Evolutionary conservation across 2,329 filamentous ascomycete genomes (phyloP).

Genomic region (Sporothrix brasiliensis): DNA sequence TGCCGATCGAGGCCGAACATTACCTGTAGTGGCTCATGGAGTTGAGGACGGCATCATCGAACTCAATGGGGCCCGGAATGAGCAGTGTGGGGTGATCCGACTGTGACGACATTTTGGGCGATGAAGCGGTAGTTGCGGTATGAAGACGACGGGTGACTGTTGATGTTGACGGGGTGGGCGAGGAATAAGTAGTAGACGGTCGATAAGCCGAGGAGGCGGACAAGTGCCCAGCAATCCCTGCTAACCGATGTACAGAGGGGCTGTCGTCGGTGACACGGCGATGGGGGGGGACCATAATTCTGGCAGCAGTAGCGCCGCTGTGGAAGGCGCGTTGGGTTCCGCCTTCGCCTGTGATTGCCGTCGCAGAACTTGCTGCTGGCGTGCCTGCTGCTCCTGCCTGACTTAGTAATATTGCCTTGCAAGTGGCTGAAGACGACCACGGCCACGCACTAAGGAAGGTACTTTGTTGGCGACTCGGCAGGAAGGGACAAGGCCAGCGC

Average conservation of each 20-base stretch:
- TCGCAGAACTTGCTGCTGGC: not conserved
- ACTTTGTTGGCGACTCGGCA: constrained; percentile 19
- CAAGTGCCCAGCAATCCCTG: constrained; percentile 41
- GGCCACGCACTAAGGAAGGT: constrained; percentile 28
- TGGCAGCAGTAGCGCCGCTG: constrained; percentile 16
- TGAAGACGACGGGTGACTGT: constrained; percentile 34
- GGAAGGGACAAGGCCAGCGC: constrained; percentile 11
- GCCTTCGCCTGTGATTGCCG: constrained; percentile 3
- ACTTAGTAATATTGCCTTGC: constrained; percentile 35
- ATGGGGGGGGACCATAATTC: constrained; percentile 29
- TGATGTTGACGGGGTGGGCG: constrained; percentile 39
- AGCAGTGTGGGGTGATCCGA: constrained; percentile 72
- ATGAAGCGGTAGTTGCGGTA: constrained; percentile 32
- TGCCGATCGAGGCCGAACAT: not conserved
- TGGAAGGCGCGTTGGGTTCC: constrained; percentile 13
- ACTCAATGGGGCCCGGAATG: constrained; percentile 97
- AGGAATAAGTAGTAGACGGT: not conserved
- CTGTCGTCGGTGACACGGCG: constrained; percentile 30
- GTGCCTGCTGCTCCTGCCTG: constrained; percentile 2
- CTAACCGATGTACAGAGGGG: constrained; percentile 40
- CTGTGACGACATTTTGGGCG: constrained; percentile 61
- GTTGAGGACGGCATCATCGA: constrained; percentile 93
- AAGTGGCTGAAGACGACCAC: constrained; percentile 26
- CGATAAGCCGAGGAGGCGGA: constrained; percentile 37
- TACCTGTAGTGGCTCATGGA: constrained; percentile 95